Evolutionary conservation across 768 basidiomycete species (phyloP).

Genomic region (Suillus cothurnatus): DNA sequence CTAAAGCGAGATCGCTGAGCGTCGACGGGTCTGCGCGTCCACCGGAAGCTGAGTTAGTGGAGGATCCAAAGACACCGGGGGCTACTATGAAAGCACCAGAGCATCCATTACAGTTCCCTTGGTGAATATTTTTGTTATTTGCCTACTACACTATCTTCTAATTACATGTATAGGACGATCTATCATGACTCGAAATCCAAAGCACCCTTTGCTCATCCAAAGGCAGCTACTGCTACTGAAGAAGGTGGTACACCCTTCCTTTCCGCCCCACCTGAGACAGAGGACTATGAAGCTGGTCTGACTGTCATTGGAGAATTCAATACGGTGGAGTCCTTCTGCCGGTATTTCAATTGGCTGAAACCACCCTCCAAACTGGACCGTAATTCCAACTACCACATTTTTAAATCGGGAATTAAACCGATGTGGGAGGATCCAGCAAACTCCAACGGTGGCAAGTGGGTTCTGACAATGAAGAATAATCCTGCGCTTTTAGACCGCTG

Average conservation of each 20-base stretch:
- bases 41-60: slow-evolving; percentile 76
- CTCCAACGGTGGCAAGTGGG: slow-evolving; percentile 93
- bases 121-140: slow-evolving; percentile 44
- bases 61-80: slow-evolving; percentile 83
- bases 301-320: slow-evolving; percentile 87
- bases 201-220: slow-evolving; percentile 56
- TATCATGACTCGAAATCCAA: slow-evolving; percentile 88
- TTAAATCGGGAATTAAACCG: slow-evolving; percentile 92
- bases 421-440: slow-evolving; percentile 98
- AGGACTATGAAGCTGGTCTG: slow-evolving; percentile 83
- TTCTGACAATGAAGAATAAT: slow-evolving; percentile 88
- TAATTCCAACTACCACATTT: slow-evolving; percentile 93
- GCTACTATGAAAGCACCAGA: slow-evolving; percentile 68
- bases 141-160: slow-evolving; percentile 24
- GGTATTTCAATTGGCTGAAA: slow-evolving; percentile 94
- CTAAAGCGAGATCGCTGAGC: slow-evolving; percentile 65
- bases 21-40: slow-evolving; percentile 64
- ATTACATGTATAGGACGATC: slow-evolving; percentile 63
- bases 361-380: slow-evolving; percentile 86
- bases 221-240: slow-evolving; percentile 17
- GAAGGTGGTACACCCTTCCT: slow-evolving; percentile 34
- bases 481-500: slow-evolving; percentile 78
- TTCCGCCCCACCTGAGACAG: slow-evolving; percentile 57
- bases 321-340: slow-evolving; percentile 88
- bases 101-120: slow-evolving; percentile 83